These are phyloP conservation scores for Colletotrichum sp. DNA, from an alignment of 2,329 filamentous ascomycete species.

Conservation along the genomic window DNA sequence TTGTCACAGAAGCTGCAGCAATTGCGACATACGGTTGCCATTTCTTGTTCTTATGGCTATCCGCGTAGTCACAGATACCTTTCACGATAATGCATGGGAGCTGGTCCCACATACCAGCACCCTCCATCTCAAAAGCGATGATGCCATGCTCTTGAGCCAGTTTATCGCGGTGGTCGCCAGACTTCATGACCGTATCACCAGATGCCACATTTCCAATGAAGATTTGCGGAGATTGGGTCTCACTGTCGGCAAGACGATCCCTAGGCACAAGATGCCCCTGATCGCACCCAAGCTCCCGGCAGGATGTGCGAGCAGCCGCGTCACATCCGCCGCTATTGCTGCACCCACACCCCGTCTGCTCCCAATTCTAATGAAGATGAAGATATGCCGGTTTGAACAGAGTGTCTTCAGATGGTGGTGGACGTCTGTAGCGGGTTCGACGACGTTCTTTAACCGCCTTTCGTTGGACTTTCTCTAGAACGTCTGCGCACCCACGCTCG, in stretches of 20 bases:
- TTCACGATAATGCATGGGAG: slow-evolving; percentile 43
- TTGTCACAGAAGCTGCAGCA: slow-evolving; percentile 17
- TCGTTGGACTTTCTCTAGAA: background rate
- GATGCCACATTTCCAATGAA: slow-evolving; percentile 41
- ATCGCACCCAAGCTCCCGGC: background rate
- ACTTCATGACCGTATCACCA: slow-evolving; percentile 45
- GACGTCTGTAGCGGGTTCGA: background rate
- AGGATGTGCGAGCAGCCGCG: background rate
- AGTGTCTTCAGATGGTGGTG: background rate
- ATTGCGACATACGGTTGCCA: slow-evolving; percentile 23
- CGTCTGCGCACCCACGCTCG: background rate
- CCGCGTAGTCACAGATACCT: slow-evolving; percentile 41
- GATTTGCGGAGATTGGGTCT: background rate
- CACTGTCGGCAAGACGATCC: background rate
- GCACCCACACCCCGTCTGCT: background rate
- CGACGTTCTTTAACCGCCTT: background rate
- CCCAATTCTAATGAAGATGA: background rate
- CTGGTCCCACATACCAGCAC: slow-evolving; percentile 33
- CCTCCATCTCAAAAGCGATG: slow-evolving; percentile 40
- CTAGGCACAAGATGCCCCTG: background rate
- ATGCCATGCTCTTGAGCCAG: slow-evolving; percentile 29
- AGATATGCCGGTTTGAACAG: background rate
- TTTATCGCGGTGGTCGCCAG: slow-evolving; percentile 36
- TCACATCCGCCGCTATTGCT: background rate
- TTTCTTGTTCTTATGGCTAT: slow-evolving; percentile 36